These are phyloP conservation scores for Phytophthora tubulina DNA, from an alignment of 352 stramenopile genomes.

Conservation along the genomic window DNA sequence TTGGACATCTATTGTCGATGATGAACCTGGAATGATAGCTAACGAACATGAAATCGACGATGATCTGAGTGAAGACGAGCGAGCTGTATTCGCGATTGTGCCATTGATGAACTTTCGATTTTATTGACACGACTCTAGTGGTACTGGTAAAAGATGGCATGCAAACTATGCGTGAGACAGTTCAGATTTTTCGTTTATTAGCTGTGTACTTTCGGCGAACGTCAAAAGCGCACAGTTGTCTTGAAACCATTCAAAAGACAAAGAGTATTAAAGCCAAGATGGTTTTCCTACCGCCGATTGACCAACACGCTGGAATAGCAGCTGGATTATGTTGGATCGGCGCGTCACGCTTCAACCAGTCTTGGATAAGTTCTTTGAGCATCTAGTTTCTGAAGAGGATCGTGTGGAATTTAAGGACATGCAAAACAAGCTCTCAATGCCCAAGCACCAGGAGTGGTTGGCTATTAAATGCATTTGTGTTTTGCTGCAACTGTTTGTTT, in stretches of 20 bases:
- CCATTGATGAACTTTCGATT: constrained; percentile 6
- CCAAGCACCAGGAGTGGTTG: too few relatives aligned
- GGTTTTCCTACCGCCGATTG: not conserved
- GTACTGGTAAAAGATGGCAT: constrained; percentile 9
- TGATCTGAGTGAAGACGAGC: constrained; percentile 1
- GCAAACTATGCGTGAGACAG: not conserved
- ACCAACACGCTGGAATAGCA: not conserved
- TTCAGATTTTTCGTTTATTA: constrained; percentile 18
- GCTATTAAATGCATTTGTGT: not conserved
- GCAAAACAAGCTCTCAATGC: not conserved
- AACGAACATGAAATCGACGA: constrained; percentile 1
- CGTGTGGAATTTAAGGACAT: not conserved
- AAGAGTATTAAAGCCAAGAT: not conserved
- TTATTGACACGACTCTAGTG: constrained; percentile 4
- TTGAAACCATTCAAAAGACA: constrained; percentile 1
- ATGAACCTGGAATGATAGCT: not conserved
- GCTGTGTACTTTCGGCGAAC: constrained; percentile 16
- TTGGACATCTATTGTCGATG: not conserved
- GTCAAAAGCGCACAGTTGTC: constrained; percentile 3
- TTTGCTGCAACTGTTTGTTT: not conserved
- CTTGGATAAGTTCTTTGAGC: not conserved
- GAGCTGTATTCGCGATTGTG: not conserved
- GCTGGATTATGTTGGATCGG: not conserved
- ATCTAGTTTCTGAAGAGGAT: not conserved
- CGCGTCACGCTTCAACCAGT: too few relatives aligned